Conservation (phyloP, 441 rosid genomes). For the Cnidoscolus chayamansa region DNA sequence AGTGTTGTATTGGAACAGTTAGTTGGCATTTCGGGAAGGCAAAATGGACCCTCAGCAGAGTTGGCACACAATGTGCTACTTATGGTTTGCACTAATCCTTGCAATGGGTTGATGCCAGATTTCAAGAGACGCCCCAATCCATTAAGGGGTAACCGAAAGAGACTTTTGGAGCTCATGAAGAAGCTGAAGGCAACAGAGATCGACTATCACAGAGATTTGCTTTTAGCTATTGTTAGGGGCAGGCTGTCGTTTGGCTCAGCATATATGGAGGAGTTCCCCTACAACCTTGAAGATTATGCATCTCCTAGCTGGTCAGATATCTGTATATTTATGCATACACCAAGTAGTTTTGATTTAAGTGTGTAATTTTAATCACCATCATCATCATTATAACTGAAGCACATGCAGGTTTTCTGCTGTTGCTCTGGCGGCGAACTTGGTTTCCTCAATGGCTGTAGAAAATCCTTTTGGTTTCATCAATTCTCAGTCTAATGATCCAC, state of each 20-base stretch:
- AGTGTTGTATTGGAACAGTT: slow-evolving; percentile 72
- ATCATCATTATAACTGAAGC: slow-evolving; percentile 30
- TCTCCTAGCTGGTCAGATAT: slow-evolving; percentile 79
- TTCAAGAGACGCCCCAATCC: slow-evolving; percentile 45
- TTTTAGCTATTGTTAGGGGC: slow-evolving; percentile 64
- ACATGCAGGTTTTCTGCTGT: slow-evolving; percentile 77
- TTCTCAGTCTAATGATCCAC: slow-evolving; percentile 38
- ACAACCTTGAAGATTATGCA: slow-evolving; percentile 75
- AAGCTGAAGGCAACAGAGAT: slow-evolving; percentile 69
- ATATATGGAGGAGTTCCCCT: slow-evolving; percentile 84
- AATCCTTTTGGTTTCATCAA: slow-evolving; percentile 56
- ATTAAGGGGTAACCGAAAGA: slow-evolving; percentile 65
- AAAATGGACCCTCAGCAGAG: slow-evolving; percentile 46
- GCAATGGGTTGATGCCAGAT: slow-evolving; percentile 91
- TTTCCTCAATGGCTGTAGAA: slow-evolving; percentile 52
- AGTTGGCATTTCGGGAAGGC: slow-evolving; percentile 64
- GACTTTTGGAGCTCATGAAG: slow-evolving; percentile 83
- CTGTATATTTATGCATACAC: slow-evolving; percentile 16
- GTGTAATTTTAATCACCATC: neutral
- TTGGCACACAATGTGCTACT: slow-evolving; percentile 66
- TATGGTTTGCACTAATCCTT: slow-evolving; percentile 78
- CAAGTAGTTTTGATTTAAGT: neutral
- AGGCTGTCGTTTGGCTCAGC: slow-evolving; percentile 71
- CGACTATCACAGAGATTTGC: slow-evolving; percentile 72
- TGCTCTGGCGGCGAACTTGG: slow-evolving; percentile 79